A percentile compares a stretch with the other conserved stretches of the same genome.
Evolutionary conservation across 2,329 filamentous ascomycete genomes (phyloP).

Genomic region (Beauveria australis): DNA sequence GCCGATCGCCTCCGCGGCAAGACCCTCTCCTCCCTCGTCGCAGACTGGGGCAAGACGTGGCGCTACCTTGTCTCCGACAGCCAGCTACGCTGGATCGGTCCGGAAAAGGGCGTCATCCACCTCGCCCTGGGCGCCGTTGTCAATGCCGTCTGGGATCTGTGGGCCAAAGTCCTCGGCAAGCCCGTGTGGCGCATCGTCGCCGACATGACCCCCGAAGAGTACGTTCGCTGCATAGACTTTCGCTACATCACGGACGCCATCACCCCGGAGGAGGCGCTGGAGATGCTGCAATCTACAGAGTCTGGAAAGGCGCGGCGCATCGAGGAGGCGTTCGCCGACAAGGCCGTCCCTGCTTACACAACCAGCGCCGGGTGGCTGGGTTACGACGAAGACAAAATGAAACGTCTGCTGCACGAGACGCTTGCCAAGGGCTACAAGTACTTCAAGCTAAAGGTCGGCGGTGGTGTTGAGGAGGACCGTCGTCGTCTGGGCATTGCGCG

Average conservation of each 20-base stretch:
- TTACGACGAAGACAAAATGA: slow-evolving; percentile 83
- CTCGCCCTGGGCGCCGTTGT: slow-evolving; percentile 82
- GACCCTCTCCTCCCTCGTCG: slow-evolving; percentile 67
- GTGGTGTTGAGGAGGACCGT: slow-evolving; percentile 62
- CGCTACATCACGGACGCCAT: slow-evolving; percentile 91
- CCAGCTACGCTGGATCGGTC: slow-evolving; percentile 88
- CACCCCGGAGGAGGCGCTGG: slow-evolving; percentile 73
- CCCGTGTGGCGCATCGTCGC: slow-evolving; percentile 86
- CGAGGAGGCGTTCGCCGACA: slow-evolving; percentile 61
- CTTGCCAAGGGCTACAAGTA: slow-evolving; percentile 69
- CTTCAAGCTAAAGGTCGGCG: slow-evolving; percentile 89
- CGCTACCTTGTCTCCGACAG: slow-evolving; percentile 84
- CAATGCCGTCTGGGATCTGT: slow-evolving; percentile 92
- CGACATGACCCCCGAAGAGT: slow-evolving; percentile 82
- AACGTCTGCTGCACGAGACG: slow-evolving; percentile 62
- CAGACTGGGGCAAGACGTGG: slow-evolving; percentile 84
- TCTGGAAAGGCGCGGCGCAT: slow-evolving; percentile 62
- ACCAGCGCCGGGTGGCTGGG: slow-evolving; percentile 89
- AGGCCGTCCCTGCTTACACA: slow-evolving; percentile 83
- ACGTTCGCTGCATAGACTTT: slow-evolving; percentile 86
- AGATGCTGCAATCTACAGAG: slow-evolving; percentile 58
- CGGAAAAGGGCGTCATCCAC: slow-evolving; percentile 90
- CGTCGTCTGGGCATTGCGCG: slow-evolving; percentile 64
- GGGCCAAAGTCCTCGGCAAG: slow-evolving; percentile 79
- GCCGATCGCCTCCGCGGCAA: slow-evolving; percentile 67